Evolutionary conservation across 257 asterid genomes (phyloP), one percentile per base, ranked within the genome.

Genomic region (Linderniella brevidens): DNA sequence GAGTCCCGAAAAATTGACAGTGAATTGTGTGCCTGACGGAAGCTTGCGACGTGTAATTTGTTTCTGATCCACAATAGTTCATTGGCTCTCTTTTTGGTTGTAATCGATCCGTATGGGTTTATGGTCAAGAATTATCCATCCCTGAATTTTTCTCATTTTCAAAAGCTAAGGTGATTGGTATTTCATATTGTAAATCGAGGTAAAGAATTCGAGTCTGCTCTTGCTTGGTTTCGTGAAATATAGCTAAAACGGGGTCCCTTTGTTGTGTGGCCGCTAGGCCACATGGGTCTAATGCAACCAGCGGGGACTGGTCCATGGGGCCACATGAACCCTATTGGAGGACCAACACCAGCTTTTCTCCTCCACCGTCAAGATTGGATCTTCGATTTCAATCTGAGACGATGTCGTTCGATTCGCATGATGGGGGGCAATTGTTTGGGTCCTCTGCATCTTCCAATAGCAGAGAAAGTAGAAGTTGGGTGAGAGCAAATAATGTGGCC

Each of bases 211-310:
- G 48, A 44, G 5, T 44, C 19, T 13, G 48, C 50, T 46, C 67
- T 9, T 13, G 48, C 50, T 46, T 66, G 37, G 69, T 71, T 58
- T 48, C 49, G 50, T 63, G 59, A 77, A 90, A 67, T 66, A 90
- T 85, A 68, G 96, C 96, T 71, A 85, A 75, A 67, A 90, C 90
- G 99, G 99, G 99, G 92, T 85, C 99, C 56, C 94, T 90, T 57
- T 90, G 99, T 81, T 90, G 94, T 82, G 99, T 85, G 96, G 99
- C 99, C 65, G 88, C 96, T 42, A 79, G 99, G 98, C 98, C 94
- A 73, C 96, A 90, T 81, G 93, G 86, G 57, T 81, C 96, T 37
- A 85, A 67, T 65, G 68, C 84, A 46, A 54, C 96, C 53, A 86
- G 87, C 61, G 57, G 86, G 64, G 99, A 90, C 63, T 85, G 94